These are phyloP conservation scores for Paxillus involutus DNA, from an alignment of 768 basidiomycete genomes.

Conservation along the genomic window DNA sequence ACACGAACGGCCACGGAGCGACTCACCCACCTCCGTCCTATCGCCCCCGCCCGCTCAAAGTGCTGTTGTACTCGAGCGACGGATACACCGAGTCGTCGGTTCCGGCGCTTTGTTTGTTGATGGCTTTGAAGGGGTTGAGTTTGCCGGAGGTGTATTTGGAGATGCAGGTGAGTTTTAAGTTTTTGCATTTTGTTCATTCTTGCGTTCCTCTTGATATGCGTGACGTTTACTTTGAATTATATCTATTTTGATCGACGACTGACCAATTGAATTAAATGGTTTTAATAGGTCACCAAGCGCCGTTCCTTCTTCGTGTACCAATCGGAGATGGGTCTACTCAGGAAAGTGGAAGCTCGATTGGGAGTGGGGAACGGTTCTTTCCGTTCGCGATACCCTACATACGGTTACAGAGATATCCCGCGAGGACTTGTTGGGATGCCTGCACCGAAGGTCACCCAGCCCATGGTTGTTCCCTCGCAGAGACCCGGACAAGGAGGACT, in stretches of 20 bases:
- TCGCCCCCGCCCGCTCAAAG: constrained; percentile 63
- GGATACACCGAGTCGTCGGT: constrained; percentile 94
- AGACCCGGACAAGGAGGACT: constrained; percentile 6
- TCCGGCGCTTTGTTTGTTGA: constrained; percentile 82
- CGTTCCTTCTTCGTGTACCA: constrained; percentile 93
- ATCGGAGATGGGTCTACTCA: constrained; percentile 70
- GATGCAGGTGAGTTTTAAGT: constrained; percentile 52
- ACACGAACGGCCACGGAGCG: constrained; percentile 6
- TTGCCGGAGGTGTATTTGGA: constrained; percentile 92
- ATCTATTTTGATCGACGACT: neutral
- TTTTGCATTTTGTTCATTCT: too few species aligned
- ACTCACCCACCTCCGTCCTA: constrained; percentile 22
- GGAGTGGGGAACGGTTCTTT: constrained; percentile 20
- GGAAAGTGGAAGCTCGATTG: constrained; percentile 62
- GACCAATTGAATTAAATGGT: constrained; percentile 1
- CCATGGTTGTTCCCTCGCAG: constrained; percentile 5
- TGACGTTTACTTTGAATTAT: neutral
- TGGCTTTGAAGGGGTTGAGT: constrained; percentile 64
- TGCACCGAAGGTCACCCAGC: neutral
- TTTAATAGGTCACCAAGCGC: constrained; percentile 50
- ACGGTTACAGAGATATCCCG: constrained; percentile 19
- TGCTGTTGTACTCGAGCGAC: constrained; percentile 81
- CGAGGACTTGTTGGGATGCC: constrained; percentile 7
- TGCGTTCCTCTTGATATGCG: too few species aligned
- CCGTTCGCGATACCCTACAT: constrained; percentile 23